Conservation (phyloP, 2,329 filamentous ascomycete species). For the Ceratocystis eucalypticola region DNA sequence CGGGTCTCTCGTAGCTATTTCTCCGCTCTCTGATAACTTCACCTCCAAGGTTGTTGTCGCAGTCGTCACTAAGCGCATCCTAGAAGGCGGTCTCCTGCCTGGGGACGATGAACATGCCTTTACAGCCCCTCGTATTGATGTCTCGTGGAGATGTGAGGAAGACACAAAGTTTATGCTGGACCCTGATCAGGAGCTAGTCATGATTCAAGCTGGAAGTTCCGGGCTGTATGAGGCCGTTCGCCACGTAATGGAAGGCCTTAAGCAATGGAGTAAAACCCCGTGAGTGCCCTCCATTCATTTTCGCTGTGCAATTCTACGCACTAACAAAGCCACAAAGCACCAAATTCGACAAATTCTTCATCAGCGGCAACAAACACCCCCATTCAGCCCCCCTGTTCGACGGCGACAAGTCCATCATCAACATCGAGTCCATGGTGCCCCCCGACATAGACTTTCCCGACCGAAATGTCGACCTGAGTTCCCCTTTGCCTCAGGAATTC, state of each 20-base stretch:
- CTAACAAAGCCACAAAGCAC: constrained; percentile 29
- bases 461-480: not conserved
- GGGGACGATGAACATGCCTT: constrained; percentile 25
- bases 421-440: constrained; percentile 5
- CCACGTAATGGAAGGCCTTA: constrained; percentile 29
- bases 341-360: constrained; percentile 49
- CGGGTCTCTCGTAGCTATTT: constrained; percentile 41
- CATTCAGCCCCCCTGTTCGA: constrained; percentile 22
- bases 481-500: constrained; percentile 16
- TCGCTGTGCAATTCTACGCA: not conserved
- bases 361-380: constrained; percentile 31
- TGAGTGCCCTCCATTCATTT: constrained; percentile 9
- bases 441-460: not conserved
- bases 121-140: constrained; percentile 55
- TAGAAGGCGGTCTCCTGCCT: constrained; percentile 45
- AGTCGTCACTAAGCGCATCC: constrained; percentile 54
- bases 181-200: constrained; percentile 54
- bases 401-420: constrained; percentile 22
- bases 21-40: constrained; percentile 47
- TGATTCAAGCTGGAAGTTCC: constrained; percentile 55
- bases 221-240: constrained; percentile 68
- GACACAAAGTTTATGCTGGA: constrained; percentile 47
- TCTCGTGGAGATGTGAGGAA: constrained; percentile 51
- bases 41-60: constrained; percentile 52
- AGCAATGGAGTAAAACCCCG: constrained; percentile 9